These are phyloP conservation scores for Dryas integrifolia DNA, from an alignment of 331 rosid species.

Conservation along the genomic window DNA sequence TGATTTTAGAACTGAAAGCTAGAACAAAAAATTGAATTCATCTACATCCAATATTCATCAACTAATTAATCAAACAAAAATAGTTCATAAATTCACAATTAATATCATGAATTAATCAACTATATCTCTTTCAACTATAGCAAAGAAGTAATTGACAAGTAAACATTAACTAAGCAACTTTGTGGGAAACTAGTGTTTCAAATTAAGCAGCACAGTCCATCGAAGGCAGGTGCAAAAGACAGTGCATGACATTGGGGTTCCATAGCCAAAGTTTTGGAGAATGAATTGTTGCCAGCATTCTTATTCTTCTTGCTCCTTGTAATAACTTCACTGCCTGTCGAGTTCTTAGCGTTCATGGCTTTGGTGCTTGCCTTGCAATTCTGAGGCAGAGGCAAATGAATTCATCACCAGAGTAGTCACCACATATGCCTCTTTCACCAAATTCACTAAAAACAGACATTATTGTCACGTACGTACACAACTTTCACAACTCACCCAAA, in stretches of 20 bases:
- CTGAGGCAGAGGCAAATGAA: neutral
- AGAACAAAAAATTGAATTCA: too few relatives aligned
- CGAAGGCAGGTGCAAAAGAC: conserved; percentile 2
- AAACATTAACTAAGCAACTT: neutral
- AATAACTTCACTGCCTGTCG: neutral
- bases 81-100: too few relatives aligned
- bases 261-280: neutral
- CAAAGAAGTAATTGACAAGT: neutral
- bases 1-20: too few relatives aligned
- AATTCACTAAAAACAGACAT: conserved; percentile 14
- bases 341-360: neutral
- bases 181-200: neutral
- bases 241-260: neutral
- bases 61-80: too few relatives aligned
- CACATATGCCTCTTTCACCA: neutral
- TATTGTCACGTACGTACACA: neutral
- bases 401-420: conserved; percentile 17
- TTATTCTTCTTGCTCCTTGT: neutral
- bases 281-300: neutral
- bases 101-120: too few relatives aligned
- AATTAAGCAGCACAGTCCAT: neutral
- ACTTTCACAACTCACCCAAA: neutral
- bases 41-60: too few relatives aligned
- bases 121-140: too few relatives aligned
- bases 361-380: conserved; percentile 5